Evolutionary conservation across 495 filamentous ascomycete genomes (phyloP), one percentile per base, ranked within the genome.

Genomic region (Lophiotrema nucula): DNA sequence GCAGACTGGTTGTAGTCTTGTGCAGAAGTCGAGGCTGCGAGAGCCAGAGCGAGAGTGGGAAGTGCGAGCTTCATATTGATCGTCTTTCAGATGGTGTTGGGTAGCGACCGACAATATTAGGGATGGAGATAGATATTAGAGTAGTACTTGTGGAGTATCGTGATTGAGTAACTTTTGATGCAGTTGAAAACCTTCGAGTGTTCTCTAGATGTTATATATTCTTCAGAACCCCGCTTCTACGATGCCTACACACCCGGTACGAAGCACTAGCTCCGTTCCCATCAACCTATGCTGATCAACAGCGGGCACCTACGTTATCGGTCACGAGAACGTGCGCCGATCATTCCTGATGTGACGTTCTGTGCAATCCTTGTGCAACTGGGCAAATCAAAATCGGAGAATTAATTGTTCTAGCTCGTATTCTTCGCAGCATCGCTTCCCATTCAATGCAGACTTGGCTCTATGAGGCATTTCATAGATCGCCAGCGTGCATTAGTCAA

Each of bases 1-100:
- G 69, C 70, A 19, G 71, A 72, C 38, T 66, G 51, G 33, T 63
- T 60, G 48, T 46, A 13, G 46, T 45, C 46, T 52, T 65, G 61
- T 3, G 57, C 57, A 31, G 18, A 26, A 4, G 41, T 47, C 15
- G 51, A 45, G 24, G 46, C 58, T 25, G 58, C 39, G 12, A 62
- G 37, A 25, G 58, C 42, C 4, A 62, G 28, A 62, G 58, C 58
- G 47, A 62, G 51, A 12, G 58, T 51, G 18, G 47, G 22, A 21
- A 52, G 23, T 18, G 37, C n/a, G 52, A 47, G 46, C 41, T 56
- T 62, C 58, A 62, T 56, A 3, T 47, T 62, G 19, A n/a, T n/a
- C n/a, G 27, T 46, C 15, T 49, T 56, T n/a, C 42, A 19, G 26
- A 51, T 3, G 18, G 38, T 24, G 19, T 31, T 2, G 22, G 25